phyloP scores from a whole-genome alignment of 805 yeast genomes.

The Teunomyces barrocoloradensis region DNA sequence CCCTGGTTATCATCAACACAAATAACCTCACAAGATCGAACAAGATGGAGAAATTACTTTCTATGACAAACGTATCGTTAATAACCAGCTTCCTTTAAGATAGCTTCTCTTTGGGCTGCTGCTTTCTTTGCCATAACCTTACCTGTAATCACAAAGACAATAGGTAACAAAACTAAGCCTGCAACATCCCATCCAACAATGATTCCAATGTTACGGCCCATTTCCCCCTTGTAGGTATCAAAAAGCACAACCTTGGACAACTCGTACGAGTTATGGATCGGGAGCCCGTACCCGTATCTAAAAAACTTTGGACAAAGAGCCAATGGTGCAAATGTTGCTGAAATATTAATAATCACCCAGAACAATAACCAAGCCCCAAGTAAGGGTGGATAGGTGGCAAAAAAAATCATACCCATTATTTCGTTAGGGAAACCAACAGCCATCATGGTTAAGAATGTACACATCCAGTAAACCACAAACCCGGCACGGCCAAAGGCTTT shows the following conservation, averaged over 20 bases:
- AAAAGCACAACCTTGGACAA: constrained; percentile 31
- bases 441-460: constrained; percentile 63
- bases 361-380: constrained; percentile 51
- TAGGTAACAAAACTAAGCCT: constrained; percentile 43
- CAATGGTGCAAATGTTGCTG: constrained; percentile 33
- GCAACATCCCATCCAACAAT: constrained; percentile 43
- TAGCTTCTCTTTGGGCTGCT: constrained; percentile 4
- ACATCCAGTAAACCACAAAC: constrained; percentile 72
- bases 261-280: constrained; percentile 32
- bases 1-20: too few relatives aligned
- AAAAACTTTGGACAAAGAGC: constrained; percentile 30
- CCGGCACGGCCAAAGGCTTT: constrained; percentile 64
- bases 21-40: too few relatives aligned
- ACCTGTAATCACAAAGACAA: constrained; percentile 44
- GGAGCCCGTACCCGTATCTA: constrained; percentile 36
- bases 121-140: constrained; percentile 30
- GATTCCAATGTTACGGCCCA: constrained; percentile 30
- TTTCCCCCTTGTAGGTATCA: constrained; percentile 29
- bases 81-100: background rate
- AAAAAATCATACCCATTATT: constrained; percentile 51
- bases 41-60: too few relatives aligned
- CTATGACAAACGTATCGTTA: too few relatives aligned
- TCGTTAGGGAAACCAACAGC: constrained; percentile 79
- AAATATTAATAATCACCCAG: constrained; percentile 27
- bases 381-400: constrained; percentile 57